Conservation (phyloP, 352 stramenopile genomes). For the Phytophthora sansomeana region DNA sequence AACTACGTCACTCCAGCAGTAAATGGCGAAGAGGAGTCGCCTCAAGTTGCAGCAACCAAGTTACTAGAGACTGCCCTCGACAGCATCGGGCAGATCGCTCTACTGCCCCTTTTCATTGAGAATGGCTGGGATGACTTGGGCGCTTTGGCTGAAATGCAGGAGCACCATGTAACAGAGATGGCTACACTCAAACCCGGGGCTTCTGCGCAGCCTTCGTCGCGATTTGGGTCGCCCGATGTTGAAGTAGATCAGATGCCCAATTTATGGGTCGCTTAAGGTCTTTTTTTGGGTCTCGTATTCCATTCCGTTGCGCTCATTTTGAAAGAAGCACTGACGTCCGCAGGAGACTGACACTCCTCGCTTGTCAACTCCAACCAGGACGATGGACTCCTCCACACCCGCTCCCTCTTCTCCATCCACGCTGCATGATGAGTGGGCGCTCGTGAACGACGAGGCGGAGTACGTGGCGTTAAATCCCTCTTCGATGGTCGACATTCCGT, state of each 20-base stretch:
- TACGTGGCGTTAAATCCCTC: conserved; percentile 33
- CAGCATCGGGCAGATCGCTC: conserved; percentile 17
- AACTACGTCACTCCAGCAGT: not conserved
- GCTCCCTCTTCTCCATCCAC: conserved; percentile 29
- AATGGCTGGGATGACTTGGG: conserved; percentile 39
- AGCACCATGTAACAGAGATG: conserved; percentile 18
- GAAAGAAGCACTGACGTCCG: conserved; percentile 11
- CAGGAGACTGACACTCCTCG: conserved; percentile 5
- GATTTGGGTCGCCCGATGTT: conserved; percentile 17
- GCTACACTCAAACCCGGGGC: conserved; percentile 9
- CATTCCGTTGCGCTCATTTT: conserved; percentile 9
- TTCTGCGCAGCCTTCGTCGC: conserved; percentile 6
- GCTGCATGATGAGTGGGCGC: conserved; percentile 66
- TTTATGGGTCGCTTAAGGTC: not conserved
- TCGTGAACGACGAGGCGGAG: conserved; percentile 78
- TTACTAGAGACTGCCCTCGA: conserved; percentile 15
- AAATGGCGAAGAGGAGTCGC: not conserved
- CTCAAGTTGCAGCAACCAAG: not conserved
- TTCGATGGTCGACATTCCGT: conserved; percentile 9
- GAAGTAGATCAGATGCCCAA: conserved; percentile 13
- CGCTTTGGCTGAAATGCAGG: conserved; percentile 28
- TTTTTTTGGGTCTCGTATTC: not conserved
- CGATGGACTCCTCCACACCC: conserved; percentile 31
- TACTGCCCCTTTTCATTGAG: conserved; percentile 19
- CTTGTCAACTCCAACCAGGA: not conserved